These are phyloP conservation scores for Mesembryanthemum crystallinum DNA, from an alignment of 148 eudicot species.

Conservation along the genomic window DNA sequence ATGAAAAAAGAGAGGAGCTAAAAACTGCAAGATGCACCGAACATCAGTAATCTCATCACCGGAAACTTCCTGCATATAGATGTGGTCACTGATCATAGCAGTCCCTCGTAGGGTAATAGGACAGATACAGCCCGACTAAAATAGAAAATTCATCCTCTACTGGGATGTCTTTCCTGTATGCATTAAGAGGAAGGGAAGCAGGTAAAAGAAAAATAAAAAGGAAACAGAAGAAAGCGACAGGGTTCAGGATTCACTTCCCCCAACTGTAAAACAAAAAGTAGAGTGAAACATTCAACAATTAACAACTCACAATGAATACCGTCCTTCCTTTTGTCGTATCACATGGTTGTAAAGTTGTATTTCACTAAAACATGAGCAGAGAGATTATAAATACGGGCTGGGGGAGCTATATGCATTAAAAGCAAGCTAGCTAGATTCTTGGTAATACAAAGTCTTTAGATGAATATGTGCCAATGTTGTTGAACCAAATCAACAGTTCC, in stretches of 20 bases:
- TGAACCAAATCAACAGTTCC: conserved; percentile 21
- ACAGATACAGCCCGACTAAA: too few relatives aligned
- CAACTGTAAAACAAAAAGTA: conserved; percentile 14
- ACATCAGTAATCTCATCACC: background rate
- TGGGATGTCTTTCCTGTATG: too few relatives aligned
- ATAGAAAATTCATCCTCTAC: too few relatives aligned
- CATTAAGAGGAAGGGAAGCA: too few relatives aligned
- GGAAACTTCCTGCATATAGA: background rate
- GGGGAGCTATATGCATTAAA: background rate
- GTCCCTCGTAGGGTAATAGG: too few relatives aligned
- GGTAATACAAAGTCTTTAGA: conserved; percentile 33
- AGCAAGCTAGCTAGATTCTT: conserved; percentile 33
- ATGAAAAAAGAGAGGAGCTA: background rate
- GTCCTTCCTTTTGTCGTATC: conserved; percentile 16
- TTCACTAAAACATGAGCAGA: background rate
- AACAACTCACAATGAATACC: conserved; percentile 30
- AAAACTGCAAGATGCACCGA: background rate
- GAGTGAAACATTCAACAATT: conserved; percentile 25
- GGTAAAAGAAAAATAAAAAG: background rate
- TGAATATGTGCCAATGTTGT: conserved; percentile 28
- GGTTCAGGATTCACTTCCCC: background rate
- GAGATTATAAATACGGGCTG: conserved; percentile 21
- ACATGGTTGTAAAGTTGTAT: conserved; percentile 19
- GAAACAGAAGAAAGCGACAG: conserved; percentile 2
- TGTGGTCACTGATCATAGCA: too few relatives aligned